Conservation (phyloP, 2,329 filamentous ascomycete genomes). For the Talaromyces sp. region DNA sequence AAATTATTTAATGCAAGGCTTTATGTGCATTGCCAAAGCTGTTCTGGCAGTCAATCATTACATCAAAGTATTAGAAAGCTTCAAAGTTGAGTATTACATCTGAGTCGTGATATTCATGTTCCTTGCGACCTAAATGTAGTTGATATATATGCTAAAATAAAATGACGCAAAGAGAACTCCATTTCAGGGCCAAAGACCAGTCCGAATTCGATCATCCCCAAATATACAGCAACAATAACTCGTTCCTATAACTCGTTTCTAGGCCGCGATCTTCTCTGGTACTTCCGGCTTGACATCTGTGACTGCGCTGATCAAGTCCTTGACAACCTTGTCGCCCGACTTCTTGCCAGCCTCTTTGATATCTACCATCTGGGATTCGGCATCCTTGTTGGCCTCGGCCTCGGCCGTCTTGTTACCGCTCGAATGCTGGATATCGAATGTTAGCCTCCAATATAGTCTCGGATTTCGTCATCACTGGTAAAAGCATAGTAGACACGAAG, state of each 20-base stretch:
- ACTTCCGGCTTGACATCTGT: slow-evolving; percentile 73
- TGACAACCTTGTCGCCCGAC: slow-evolving; percentile 71
- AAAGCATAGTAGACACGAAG: background rate
- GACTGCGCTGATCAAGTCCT: slow-evolving; percentile 78
- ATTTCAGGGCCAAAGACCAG: background rate
- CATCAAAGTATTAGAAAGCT: background rate
- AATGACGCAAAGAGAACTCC: background rate
- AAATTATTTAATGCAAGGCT: background rate
- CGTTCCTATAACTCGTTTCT: background rate
- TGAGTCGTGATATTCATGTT: background rate
- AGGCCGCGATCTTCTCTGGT: slow-evolving; percentile 41
- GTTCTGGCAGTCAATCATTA: background rate
- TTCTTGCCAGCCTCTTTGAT: slow-evolving; percentile 77
- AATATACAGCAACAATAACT: background rate
- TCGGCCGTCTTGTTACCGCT: slow-evolving; percentile 83
- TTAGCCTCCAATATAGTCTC: background rate
- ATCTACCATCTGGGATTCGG: slow-evolving; percentile 72
- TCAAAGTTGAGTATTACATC: background rate
- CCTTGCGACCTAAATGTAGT: background rate
- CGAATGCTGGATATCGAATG: slow-evolving; percentile 60
- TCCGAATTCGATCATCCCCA: background rate
- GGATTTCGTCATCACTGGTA: background rate
- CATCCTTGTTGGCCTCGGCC: slow-evolving; percentile 71
- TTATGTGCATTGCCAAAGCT: background rate
- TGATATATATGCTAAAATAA: background rate